Evolutionary conservation across 768 basidiomycete genomes (phyloP).

Genomic region (Suillus weaverae): DNA sequence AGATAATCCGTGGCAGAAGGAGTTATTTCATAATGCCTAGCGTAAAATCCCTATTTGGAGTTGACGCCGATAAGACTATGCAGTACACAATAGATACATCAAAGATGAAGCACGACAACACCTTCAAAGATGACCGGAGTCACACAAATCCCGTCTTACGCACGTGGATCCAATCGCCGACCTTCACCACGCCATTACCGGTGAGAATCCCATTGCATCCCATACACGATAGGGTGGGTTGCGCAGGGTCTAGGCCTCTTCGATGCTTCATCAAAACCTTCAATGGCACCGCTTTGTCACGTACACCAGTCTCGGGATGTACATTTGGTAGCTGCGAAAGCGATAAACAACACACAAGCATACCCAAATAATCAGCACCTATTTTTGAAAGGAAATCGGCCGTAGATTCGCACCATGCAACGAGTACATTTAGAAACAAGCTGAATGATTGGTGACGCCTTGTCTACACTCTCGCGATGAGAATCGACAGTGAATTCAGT

Average conservation of each 20-base stretch:
- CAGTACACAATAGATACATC: neutral
- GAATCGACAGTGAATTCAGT: conserved; percentile 58
- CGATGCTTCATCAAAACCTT: conserved; percentile 77
- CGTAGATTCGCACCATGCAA: conserved; percentile 57
- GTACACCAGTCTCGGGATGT: conserved; percentile 58
- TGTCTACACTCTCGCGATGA: conserved; percentile 18
- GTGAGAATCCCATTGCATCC: conserved; percentile 63
- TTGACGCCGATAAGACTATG: neutral
- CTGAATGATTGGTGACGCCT: conserved; percentile 36
- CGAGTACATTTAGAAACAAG: conserved; percentile 71
- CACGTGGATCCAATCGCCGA: conserved; percentile 62
- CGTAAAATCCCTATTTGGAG: neutral
- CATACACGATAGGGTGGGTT: conserved; percentile 57
- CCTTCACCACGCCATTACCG: conserved; percentile 50
- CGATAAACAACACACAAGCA: conserved; percentile 1
- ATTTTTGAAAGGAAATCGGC: conserved; percentile 9
- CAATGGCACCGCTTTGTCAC: conserved; percentile 72
- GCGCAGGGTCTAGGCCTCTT: conserved; percentile 51
- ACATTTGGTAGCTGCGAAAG: conserved; percentile 68
- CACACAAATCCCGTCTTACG: conserved; percentile 38
- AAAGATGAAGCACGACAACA: neutral
- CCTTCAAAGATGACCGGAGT: neutral
- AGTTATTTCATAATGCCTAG: neutral
- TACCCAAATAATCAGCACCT: conserved; percentile 3
- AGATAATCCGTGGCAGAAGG: neutral